Evolutionary conservation across 768 basidiomycete genomes (phyloP).

Genomic region (Collybia mongolica): DNA sequence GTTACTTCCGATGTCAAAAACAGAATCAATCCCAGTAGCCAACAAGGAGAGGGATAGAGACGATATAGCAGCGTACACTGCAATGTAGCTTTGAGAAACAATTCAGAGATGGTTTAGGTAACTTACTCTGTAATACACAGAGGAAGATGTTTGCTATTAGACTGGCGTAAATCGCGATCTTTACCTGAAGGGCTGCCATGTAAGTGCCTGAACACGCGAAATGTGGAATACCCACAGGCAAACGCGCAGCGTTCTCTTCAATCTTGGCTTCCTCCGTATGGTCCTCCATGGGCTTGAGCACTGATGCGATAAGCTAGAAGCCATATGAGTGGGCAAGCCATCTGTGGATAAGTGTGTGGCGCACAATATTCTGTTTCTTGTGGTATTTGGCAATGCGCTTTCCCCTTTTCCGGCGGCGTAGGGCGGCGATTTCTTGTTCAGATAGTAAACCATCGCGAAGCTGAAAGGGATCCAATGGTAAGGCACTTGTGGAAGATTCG

Average conservation of each 20-base stretch:
- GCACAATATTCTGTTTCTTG: conserved; percentile 68
- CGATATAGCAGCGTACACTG: conserved; percentile 91
- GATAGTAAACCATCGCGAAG: conserved; percentile 60
- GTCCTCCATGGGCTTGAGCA: conserved; percentile 89
- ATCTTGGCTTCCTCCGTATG: conserved; percentile 81
- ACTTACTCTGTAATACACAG: conserved; percentile 68
- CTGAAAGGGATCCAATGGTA: conserved; percentile 61
- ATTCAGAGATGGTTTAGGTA: not conserved
- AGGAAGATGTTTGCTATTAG: conserved; percentile 75
- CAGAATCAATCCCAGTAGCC: conserved; percentile 86
- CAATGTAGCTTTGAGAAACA: conserved; percentile 5
- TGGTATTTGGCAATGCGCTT: conserved; percentile 69
- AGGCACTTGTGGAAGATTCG: conserved; percentile 24
- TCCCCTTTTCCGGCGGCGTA: conserved; percentile 60
- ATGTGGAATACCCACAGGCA: conserved; percentile 49
- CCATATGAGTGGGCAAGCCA: not conserved
- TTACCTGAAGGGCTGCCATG: conserved; percentile 50
- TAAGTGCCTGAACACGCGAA: not conserved
- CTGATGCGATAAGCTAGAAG: conserved; percentile 72
- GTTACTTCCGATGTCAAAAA: conserved; percentile 84
- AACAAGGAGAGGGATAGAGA: conserved; percentile 82
- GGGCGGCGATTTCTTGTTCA: conserved; percentile 58
- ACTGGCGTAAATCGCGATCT: conserved; percentile 85
- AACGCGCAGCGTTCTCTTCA: conserved; percentile 62
- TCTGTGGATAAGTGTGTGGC: conserved; percentile 15